Conservation (phyloP, 441 rosid genomes). For the Lagerstroemia fauriei region DNA sequence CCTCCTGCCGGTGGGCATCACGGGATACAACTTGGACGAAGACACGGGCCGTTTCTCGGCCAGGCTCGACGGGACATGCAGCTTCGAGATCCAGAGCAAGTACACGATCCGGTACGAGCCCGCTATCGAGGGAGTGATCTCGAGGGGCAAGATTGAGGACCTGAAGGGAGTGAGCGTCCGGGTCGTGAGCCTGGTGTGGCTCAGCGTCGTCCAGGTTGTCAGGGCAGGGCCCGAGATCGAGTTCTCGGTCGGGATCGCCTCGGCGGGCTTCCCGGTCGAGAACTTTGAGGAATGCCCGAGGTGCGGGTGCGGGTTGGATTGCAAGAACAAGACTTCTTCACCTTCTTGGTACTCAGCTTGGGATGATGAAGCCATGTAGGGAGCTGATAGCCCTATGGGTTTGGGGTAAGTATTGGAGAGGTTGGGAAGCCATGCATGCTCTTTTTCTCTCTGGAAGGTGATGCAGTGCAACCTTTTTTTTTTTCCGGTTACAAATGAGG, state of each 20-base stretch:
- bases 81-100: constrained; percentile 4
- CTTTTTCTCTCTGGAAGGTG: too few relatives aligned
- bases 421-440: too few relatives aligned
- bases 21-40: not conserved
- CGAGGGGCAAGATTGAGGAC: constrained; percentile 8
- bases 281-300: constrained; percentile 18
- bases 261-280: constrained; percentile 16
- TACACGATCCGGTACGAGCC: constrained; percentile 17
- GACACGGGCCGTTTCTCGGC: constrained; percentile 4
- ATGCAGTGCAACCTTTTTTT: too few relatives aligned
- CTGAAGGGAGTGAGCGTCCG: constrained; percentile 22
- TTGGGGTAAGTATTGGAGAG: too few relatives aligned
- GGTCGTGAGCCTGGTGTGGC: constrained; percentile 23
- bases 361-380: not conserved
- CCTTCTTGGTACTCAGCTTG: not conserved
- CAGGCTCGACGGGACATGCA: not conserved
- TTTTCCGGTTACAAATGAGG: too few relatives aligned
- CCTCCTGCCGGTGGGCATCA: constrained; percentile 14
- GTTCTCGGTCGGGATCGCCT: constrained; percentile 19
- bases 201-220: constrained; percentile 11
- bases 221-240: constrained; percentile 12
- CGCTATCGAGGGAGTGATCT: constrained; percentile 13
- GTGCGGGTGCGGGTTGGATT: constrained; percentile 23
- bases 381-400: not conserved
- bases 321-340: not conserved